Conservation (phyloP, 495 filamentous ascomycete species). For the Talaromyces proteolyticus region DNA sequence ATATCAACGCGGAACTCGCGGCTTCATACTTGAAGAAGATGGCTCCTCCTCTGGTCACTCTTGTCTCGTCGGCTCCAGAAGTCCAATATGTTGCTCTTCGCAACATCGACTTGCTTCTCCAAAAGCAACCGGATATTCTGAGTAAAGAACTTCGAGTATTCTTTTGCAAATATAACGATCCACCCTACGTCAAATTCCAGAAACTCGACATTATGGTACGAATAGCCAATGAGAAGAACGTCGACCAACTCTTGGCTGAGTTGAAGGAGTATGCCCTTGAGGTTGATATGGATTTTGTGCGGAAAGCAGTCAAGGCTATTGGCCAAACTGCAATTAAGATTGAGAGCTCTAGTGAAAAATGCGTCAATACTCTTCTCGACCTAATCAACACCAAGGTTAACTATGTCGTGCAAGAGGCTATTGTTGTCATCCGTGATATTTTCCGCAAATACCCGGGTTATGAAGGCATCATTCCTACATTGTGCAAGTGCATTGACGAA, state of each 20-base stretch:
- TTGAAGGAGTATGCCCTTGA: conserved; percentile 96
- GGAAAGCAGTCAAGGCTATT: conserved; percentile 88
- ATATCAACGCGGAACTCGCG: conserved; percentile 68
- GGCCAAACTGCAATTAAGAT: conserved; percentile 99
- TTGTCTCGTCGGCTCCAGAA: conserved; percentile 92
- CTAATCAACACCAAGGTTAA: conserved; percentile 96
- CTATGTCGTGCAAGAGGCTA: conserved; percentile 97
- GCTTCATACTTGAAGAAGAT: conserved; percentile 93
- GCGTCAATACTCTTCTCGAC: conserved; percentile 89
- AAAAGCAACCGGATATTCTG: conserved; percentile 92
- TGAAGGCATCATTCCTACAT: conserved; percentile 92
- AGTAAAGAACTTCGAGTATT: conserved; percentile 97
- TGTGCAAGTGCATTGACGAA: conserved; percentile 96
- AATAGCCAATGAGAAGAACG: conserved; percentile 96
- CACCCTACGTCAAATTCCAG: conserved; percentile 93
- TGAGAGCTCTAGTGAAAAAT: conserved; percentile 86
- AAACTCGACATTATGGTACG: conserved; percentile 99
- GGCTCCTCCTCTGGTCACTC: conserved; percentile 92
- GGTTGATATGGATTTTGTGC: conserved; percentile 98
- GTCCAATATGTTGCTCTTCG: conserved; percentile 96
- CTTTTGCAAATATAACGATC: conserved; percentile 99
- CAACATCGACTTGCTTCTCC: conserved; percentile 92
- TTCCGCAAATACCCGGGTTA: conserved; percentile 97
- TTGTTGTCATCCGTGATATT: conserved; percentile 98
- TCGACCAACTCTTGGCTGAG: conserved; percentile 89